Conservation (phyloP, 1,139 yeast species). For the Chernovozyma aurita region DNA sequence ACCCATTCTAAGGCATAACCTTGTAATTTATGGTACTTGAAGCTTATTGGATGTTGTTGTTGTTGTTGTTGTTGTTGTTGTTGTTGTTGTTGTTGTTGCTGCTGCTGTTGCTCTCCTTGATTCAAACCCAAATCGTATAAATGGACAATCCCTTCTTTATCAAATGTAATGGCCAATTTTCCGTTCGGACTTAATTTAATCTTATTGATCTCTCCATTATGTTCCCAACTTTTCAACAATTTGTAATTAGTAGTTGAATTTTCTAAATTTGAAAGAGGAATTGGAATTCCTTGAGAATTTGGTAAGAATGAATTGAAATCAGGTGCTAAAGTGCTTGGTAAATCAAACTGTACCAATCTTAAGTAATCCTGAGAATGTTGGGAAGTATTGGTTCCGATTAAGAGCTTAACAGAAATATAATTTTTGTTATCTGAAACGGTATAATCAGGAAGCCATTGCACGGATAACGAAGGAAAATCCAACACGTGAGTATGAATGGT, state of each 20-base stretch:
- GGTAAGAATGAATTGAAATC: slow-evolving; percentile 19
- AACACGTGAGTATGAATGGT: slow-evolving; percentile 65
- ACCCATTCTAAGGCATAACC: slow-evolving; percentile 74
- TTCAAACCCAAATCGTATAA: slow-evolving; percentile 29
- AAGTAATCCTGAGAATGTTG: slow-evolving; percentile 38
- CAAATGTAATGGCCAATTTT: slow-evolving; percentile 43
- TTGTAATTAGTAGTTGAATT: slow-evolving; percentile 13
- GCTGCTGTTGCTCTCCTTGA: not conserved
- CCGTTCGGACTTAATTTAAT: slow-evolving; percentile 35
- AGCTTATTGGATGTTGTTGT: slow-evolving; percentile 31
- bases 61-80: too few species aligned
- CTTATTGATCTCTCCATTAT: slow-evolving; percentile 51
- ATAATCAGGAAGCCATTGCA: slow-evolving; percentile 45
- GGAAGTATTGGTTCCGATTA: slow-evolving; percentile 47
- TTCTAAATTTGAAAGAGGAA: slow-evolving; percentile 19
- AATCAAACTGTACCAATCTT: slow-evolving; percentile 39
- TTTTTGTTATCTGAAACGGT: slow-evolving; percentile 30
- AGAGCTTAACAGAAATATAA: slow-evolving; percentile 34
- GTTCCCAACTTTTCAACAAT: slow-evolving; percentile 43
- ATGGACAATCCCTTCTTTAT: slow-evolving; percentile 46
- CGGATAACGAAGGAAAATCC: slow-evolving; percentile 55
- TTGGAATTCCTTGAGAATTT: slow-evolving; percentile 16
- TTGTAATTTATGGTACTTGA: slow-evolving; percentile 59
- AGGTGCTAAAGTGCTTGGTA: slow-evolving; percentile 50
- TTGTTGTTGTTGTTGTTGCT: too few species aligned